phyloP scores from a whole-genome alignment of 1,284 basidiomycete genomes.

The Malassezia equina region DNA sequence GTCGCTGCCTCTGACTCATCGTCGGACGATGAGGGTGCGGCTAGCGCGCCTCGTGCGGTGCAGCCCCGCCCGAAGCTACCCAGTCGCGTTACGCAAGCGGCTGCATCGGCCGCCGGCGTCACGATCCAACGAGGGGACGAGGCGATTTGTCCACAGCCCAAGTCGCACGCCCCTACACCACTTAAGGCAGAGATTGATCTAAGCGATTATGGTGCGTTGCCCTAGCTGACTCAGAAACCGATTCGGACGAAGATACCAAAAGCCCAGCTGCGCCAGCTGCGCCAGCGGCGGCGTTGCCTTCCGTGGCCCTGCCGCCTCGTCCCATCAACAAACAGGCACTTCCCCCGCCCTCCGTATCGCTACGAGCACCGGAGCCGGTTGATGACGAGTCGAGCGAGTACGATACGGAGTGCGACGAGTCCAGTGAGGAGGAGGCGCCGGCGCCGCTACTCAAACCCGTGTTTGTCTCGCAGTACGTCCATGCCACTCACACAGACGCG shows the following conservation, averaged over 20 bases:
- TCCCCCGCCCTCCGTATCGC: conserved; percentile 1
- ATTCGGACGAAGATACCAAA: conserved; percentile 15
- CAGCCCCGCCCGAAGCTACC: conserved; percentile 6
- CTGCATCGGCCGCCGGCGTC: conserved; percentile 15
- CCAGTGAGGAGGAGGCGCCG: conserved; percentile 42
- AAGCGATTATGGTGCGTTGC: conserved; percentile 7
- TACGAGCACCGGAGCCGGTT: background rate
- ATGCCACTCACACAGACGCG: conserved; percentile 54
- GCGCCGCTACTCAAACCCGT: conserved; percentile 68
- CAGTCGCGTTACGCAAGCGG: conserved; percentile 13
- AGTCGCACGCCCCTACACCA: background rate
- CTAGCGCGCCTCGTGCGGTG: background rate
- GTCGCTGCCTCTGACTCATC: background rate
- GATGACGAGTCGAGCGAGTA: conserved; percentile 49
- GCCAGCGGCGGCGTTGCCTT: background rate
- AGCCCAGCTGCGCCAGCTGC: conserved; percentile 12
- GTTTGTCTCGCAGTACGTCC: conserved; percentile 73
- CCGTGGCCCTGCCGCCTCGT: conserved; percentile 3
- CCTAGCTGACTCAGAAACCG: conserved; percentile 11
- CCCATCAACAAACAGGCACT: conserved; percentile 5
- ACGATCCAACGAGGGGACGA: conserved; percentile 9
- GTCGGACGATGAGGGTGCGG: conserved; percentile 16
- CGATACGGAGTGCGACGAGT: conserved; percentile 55
- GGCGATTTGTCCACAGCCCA: background rate
- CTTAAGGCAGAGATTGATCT: background rate